Evolutionary conservation across 352 stramenopile species (phyloP).

Genomic region (Globisporangium orthogonon): DNA sequence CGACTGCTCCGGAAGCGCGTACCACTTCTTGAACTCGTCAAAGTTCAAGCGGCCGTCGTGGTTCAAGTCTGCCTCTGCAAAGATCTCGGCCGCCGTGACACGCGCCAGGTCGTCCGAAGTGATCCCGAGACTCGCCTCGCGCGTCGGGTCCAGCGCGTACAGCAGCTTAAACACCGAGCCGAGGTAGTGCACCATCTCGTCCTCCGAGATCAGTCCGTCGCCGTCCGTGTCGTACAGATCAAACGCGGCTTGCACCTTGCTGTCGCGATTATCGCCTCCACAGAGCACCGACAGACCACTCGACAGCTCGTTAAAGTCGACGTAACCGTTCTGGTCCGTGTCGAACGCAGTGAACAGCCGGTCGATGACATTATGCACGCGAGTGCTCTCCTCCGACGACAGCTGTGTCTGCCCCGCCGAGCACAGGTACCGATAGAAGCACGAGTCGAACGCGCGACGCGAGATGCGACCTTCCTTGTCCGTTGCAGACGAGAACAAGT

Average conservation of each 20-base stretch:
- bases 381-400: slow-evolving; percentile 34
- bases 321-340: slow-evolving; percentile 52
- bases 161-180: slow-evolving; percentile 78
- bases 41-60: slow-evolving; percentile 78
- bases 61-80: slow-evolving; percentile 84
- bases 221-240: slow-evolving; percentile 81
- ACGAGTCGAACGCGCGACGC: slow-evolving; percentile 61
- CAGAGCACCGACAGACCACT: slow-evolving; percentile 72
- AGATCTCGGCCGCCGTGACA: slow-evolving; percentile 75
- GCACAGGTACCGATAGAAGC: slow-evolving; percentile 69
- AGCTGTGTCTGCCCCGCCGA: slow-evolving; percentile 28
- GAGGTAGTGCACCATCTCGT: slow-evolving; percentile 86
- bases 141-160: slow-evolving; percentile 63
- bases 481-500: slow-evolving; percentile 45
- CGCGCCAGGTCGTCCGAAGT: slow-evolving; percentile 53
- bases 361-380: slow-evolving; percentile 68
- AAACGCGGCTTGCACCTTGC: slow-evolving; percentile 73
- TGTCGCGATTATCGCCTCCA: slow-evolving; percentile 39
- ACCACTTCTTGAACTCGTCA: slow-evolving; percentile 86
- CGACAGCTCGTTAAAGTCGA: slow-evolving; percentile 75
- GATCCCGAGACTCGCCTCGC: slow-evolving; percentile 48
- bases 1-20: slow-evolving; percentile 51
- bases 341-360: slow-evolving; percentile 79
- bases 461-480: slow-evolving; percentile 50
- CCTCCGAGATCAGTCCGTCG: slow-evolving; percentile 77